phyloP scores from a whole-genome alignment of 2,329 filamentous ascomycete species.

The Oidium heveae region DNA sequence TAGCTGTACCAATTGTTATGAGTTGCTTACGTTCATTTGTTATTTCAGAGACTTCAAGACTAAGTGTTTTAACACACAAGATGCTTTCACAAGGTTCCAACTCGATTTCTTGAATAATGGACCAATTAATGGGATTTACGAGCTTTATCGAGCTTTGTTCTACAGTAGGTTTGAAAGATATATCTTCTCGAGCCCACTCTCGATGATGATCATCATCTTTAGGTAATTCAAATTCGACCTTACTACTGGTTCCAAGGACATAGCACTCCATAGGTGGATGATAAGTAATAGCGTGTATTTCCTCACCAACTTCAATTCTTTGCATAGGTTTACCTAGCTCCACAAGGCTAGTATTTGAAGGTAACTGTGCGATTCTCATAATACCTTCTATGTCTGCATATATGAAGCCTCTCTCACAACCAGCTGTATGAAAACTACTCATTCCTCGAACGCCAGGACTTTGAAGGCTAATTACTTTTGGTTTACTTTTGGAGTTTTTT shows the following conservation, averaged over 20 bases:
- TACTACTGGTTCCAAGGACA: constrained; percentile 42
- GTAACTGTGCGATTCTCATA: constrained; percentile 49
- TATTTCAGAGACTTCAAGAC: constrained; percentile 72
- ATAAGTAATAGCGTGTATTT: constrained; percentile 50
- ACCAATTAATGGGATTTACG: constrained; percentile 52
- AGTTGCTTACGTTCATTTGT: constrained; percentile 69
- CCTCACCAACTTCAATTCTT: constrained; percentile 43
- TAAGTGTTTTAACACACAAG: constrained; percentile 59
- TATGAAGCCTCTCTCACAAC: constrained; percentile 60
- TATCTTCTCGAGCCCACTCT: constrained; percentile 52
- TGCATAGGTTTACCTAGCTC: constrained; percentile 53
- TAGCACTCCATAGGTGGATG: constrained; percentile 54
- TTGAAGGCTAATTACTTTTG: constrained; percentile 49
- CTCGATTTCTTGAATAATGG: constrained; percentile 48
- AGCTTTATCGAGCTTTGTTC: constrained; percentile 54
- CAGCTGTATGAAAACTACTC: constrained; percentile 50
- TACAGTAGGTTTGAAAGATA: constrained; percentile 35
- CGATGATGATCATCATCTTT: constrained; percentile 61
- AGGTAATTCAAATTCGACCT: constrained; percentile 54
- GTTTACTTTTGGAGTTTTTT: constrained; percentile 53
- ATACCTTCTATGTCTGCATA: constrained; percentile 52
- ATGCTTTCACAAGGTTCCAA: constrained; percentile 54
- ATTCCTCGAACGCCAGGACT: constrained; percentile 44
- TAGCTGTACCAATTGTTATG: constrained; percentile 62
- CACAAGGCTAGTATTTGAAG: constrained; percentile 36